Percentiles rank a stretch among this genome's conserved stretches.
Conservation (phyloP, 352 stramenopile genomes). For the Pythium guiyangense region DNA sequence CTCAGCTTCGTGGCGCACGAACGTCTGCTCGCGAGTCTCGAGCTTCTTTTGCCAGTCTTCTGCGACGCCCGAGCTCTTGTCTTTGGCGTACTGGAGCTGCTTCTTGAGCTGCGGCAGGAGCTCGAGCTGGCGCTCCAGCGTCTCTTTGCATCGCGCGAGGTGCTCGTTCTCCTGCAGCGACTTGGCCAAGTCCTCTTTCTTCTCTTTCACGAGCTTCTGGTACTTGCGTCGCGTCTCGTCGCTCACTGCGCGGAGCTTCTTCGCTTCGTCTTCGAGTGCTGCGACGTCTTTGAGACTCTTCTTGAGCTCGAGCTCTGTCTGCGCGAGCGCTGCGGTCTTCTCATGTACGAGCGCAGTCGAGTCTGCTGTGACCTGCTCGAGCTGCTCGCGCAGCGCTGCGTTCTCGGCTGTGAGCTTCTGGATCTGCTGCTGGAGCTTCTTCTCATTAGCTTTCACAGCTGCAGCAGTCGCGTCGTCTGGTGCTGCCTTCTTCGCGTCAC, state of each 20-base stretch:
- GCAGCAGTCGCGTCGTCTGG: not conserved
- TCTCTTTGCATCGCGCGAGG: conserved; percentile 21
- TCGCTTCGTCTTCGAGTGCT: conserved; percentile 26
- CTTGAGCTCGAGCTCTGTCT: conserved; percentile 19
- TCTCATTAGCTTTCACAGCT: conserved; percentile 22
- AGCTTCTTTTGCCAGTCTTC: conserved; percentile 32
- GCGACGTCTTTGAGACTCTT: conserved; percentile 17
- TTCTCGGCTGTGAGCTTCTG: conserved; percentile 23
- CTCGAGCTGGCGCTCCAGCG: conserved; percentile 31
- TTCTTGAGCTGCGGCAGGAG: conserved; percentile 50
- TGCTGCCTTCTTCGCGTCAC: not conserved
- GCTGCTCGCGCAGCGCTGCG: conserved; percentile 6
- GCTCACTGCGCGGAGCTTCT: conserved; percentile 19
- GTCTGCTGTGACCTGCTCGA: conserved; percentile 25
- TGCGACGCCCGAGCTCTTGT: conserved; percentile 25
- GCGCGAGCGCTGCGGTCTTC: conserved; percentile 9
- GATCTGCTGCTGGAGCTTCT: conserved; percentile 29
- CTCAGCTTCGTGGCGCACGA: conserved; percentile 48
- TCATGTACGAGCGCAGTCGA: conserved; percentile 24
- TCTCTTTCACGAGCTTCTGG: conserved; percentile 46
- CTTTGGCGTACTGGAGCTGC: conserved; percentile 40
- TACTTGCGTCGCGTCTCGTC: conserved; percentile 33
- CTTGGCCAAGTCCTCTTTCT: conserved; percentile 43
- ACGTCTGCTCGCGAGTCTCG: conserved; percentile 41
- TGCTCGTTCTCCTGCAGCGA: conserved; percentile 48